Evolutionary conservation across 441 rosid genomes (phyloP).

Genomic region (Erodium trifolium): DNA sequence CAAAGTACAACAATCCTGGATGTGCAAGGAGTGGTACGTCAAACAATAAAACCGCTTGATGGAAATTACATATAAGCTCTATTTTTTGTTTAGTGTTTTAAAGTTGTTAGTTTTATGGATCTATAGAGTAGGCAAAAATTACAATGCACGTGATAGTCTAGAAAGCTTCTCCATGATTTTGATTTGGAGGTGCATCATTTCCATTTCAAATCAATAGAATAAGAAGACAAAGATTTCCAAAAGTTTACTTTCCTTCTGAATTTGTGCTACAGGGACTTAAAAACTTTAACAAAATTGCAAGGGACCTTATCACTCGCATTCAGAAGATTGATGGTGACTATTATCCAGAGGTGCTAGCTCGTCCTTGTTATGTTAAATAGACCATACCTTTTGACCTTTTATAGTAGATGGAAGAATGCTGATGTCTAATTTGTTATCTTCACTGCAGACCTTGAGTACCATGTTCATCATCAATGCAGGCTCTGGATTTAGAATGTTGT

Average conservation of each 20-base stretch:
- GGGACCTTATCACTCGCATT: conserved; percentile 69
- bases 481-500: not conserved
- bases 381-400: not conserved
- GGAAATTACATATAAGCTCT: conserved; percentile 12
- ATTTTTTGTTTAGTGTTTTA: no score
- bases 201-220: conserved; percentile 1
- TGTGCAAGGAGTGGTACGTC: conserved; percentile 92
- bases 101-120: not conserved
- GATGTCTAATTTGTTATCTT: conserved; percentile 15
- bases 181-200: not conserved
- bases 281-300: conserved; percentile 71
- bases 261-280: conserved; percentile 57
- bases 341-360: conserved; percentile 66
- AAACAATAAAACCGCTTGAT: not conserved
- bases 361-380: conserved; percentile 7
- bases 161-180: not conserved
- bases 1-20: conserved; percentile 90
- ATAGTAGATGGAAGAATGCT: conserved; percentile 7
- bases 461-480: not conserved
- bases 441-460: conserved; percentile 4
- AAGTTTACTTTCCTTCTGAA: not conserved
- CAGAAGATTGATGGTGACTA: conserved; percentile 83
- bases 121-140: not conserved
- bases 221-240: not conserved
- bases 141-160: not conserved